A percentile compares a stretch with the other conserved stretches of the same genome.
Conservation (phyloP, 805 yeast species). For the Teunomyces gatunensis region DNA sequence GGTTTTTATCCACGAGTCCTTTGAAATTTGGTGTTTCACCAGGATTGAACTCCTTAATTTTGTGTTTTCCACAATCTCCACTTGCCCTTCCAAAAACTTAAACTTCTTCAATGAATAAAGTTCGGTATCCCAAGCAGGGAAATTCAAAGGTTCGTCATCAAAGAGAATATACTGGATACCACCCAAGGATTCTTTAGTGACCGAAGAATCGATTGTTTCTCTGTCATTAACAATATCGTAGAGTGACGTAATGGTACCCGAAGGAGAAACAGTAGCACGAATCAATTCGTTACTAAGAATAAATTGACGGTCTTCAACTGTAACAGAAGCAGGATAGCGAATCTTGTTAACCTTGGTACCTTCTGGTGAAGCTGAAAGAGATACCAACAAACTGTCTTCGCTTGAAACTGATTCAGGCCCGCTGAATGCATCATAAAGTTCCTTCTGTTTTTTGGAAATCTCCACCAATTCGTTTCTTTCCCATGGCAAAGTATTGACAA, state of each 20-base stretch:
- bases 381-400: constrained; percentile 14
- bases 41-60: constrained; percentile 62
- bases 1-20: constrained; percentile 58
- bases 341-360: constrained; percentile 21
- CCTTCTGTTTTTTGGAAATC: constrained; percentile 23
- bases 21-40: constrained; percentile 59
- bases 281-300: constrained; percentile 61
- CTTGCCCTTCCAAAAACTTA: constrained; percentile 44
- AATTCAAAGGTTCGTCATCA: constrained; percentile 86
- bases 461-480: constrained; percentile 45
- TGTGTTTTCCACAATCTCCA: constrained; percentile 45
- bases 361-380: constrained; percentile 16
- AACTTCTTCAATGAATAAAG: constrained; percentile 77
- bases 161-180: constrained; percentile 82
- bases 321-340: constrained; percentile 48
- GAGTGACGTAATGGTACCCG: constrained; percentile 60
- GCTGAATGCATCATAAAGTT: constrained; percentile 13
- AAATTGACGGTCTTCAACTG: constrained; percentile 37
- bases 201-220: constrained; percentile 62
- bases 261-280: constrained; percentile 49
- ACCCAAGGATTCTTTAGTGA: constrained; percentile 45
- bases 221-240: constrained; percentile 54
- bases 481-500: constrained; percentile 68
- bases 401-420: not conserved
- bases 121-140: constrained; percentile 99